Evolutionary conservation across 225 moss, liverwort and hornwort species (phyloP).

Genomic region (Rhytidiadelphus loreus): DNA sequence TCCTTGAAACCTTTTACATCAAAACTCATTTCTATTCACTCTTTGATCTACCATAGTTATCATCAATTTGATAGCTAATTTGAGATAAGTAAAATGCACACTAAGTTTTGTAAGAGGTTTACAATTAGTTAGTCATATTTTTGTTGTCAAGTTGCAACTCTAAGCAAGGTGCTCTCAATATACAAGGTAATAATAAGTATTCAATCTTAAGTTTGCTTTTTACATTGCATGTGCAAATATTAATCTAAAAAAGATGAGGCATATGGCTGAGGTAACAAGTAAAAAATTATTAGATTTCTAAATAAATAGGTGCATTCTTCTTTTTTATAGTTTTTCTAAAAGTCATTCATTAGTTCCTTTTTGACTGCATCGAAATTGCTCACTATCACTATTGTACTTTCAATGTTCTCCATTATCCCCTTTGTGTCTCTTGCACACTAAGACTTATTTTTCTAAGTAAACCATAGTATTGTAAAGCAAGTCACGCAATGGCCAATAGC

Average conservation of each 20-base stretch:
- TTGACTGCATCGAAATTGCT: too few species aligned
- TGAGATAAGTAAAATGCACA: background rate
- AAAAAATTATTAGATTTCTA: background rate
- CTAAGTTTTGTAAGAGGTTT: constrained; percentile 44
- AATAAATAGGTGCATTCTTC: background rate
- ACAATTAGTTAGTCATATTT: constrained; percentile 34
- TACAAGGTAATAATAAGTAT: constrained; percentile 39
- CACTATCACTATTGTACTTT: background rate
- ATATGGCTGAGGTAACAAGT: background rate
- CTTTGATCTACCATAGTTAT: background rate
- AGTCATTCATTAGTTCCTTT: background rate
- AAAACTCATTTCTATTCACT: background rate
- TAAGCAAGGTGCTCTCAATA: constrained; percentile 31
- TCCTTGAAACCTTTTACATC: background rate
- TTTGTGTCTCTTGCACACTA: background rate
- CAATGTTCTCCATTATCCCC: background rate
- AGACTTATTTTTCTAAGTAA: background rate
- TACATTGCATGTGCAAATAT: background rate
- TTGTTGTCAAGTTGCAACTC: constrained; percentile 58
- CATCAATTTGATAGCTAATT: background rate
- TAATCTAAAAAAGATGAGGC: background rate
- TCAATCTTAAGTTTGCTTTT: constrained; percentile 48
- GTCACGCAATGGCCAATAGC: background rate
- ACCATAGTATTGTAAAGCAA: background rate
- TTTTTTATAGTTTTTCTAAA: background rate